These are phyloP conservation scores for Teratosphaeria destructans DNA, from an alignment of 2,329 filamentous ascomycete species.

Conservation along the genomic window DNA sequence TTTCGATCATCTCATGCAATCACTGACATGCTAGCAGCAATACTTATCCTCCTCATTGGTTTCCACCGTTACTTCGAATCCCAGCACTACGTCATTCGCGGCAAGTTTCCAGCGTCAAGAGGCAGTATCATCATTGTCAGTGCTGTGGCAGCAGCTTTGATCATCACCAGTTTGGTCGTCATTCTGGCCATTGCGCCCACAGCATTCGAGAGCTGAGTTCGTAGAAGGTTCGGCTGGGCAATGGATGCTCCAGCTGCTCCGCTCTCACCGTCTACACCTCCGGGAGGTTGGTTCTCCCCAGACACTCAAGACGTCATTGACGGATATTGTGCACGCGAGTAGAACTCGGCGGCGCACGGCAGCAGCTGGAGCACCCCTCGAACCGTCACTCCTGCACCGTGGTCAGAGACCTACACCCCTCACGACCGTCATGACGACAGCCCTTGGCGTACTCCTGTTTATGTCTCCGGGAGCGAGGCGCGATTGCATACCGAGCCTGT, in stretches of 20 bases:
- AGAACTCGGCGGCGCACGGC: neutral
- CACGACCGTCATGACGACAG: neutral
- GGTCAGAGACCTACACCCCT: neutral
- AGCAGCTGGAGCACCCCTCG: neutral
- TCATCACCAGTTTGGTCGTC: constrained; percentile 49
- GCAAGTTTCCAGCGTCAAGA: constrained; percentile 70
- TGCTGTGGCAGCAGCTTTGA: constrained; percentile 50
- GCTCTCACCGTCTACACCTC: neutral
- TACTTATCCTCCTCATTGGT: constrained; percentile 63
- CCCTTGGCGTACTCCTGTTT: neutral
- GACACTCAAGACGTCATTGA: neutral
- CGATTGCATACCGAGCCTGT: neutral
- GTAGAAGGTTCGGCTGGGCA: neutral
- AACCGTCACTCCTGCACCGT: neutral
- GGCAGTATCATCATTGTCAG: constrained; percentile 64
- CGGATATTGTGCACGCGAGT: neutral
- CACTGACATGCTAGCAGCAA: constrained; percentile 33
- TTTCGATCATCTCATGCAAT: neutral
- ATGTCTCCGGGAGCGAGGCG: neutral
- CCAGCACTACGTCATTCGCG: constrained; percentile 68
- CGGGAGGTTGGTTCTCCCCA: neutral
- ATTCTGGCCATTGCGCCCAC: constrained; percentile 45
- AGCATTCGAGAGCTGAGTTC: constrained; percentile 20
- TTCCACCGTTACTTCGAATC: constrained; percentile 70
- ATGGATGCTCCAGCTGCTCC: neutral